phyloP scores from a whole-genome alignment of 495 filamentous ascomycete species.

The Mytilinidion resinicola region DNA sequence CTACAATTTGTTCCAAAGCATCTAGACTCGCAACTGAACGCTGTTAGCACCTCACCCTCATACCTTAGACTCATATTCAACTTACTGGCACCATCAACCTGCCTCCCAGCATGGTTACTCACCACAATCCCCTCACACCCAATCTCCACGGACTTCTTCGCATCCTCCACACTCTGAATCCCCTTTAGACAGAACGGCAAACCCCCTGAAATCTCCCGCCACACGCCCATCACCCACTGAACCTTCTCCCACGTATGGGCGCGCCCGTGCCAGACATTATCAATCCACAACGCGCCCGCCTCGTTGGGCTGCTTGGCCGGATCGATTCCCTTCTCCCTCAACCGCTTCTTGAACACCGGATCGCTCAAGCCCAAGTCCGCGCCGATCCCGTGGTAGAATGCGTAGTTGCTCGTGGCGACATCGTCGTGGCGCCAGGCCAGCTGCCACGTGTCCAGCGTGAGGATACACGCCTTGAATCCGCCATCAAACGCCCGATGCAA shows the following conservation, averaged over 20 bases:
- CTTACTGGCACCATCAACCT: conserved; percentile 58
- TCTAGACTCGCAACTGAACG: conserved; percentile 31
- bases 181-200: conserved; percentile 54
- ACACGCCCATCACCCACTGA: conserved; percentile 54
- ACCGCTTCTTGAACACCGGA: conserved; percentile 50
- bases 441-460: conserved; percentile 62
- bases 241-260: conserved; percentile 56
- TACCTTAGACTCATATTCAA: conserved; percentile 26
- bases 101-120: conserved; percentile 55
- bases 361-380: conserved; percentile 54
- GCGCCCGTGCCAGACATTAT: conserved; percentile 58
- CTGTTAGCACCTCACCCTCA: no score
- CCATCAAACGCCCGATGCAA: conserved; percentile 47
- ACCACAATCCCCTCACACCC: conserved; percentile 54
- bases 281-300: conserved; percentile 56
- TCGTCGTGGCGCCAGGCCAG: conserved; percentile 62
- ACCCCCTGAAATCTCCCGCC: conserved; percentile 48
- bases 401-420: conserved; percentile 52
- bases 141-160: conserved; percentile 47
- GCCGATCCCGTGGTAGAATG: conserved; percentile 54
- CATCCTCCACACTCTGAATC: conserved; percentile 50
- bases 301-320: conserved; percentile 44
- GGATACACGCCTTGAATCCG: conserved; percentile 54
- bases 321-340: conserved; percentile 49
- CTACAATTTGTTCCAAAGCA: conserved; percentile 43